Conservation (phyloP, 1,284 basidiomycete genomes). For the Irpex sp. region DNA sequence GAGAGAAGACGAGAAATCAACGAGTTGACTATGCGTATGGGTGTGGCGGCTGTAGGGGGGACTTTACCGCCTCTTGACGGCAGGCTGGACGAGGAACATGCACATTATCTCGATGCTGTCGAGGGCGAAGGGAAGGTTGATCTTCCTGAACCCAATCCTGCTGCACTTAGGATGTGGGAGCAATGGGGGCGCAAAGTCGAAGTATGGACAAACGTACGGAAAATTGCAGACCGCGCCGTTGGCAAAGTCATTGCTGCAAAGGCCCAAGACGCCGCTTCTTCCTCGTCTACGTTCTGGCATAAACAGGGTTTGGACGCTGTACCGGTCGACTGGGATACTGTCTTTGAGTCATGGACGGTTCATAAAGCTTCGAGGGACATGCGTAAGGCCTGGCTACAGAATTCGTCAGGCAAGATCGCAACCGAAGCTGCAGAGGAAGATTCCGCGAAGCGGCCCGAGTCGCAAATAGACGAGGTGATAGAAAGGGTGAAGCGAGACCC, state of each 20-base stretch:
- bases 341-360: slow-evolving; percentile 59
- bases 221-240: slow-evolving; percentile 70
- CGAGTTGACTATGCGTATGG: slow-evolving; percentile 76
- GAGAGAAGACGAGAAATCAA: slow-evolving; percentile 70
- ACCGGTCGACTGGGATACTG: slow-evolving; percentile 57
- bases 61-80: slow-evolving; percentile 42
- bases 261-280: slow-evolving; percentile 1
- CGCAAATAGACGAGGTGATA: slow-evolving; percentile 63
- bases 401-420: slow-evolving; percentile 41
- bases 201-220: slow-evolving; percentile 62
- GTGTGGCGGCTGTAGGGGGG: slow-evolving; percentile 71
- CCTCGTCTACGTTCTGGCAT: slow-evolving; percentile 3
- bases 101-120: slow-evolving; percentile 5
- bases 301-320: slow-evolving; percentile 50
- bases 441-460: slow-evolving; percentile 29
- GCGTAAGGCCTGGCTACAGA: slow-evolving; percentile 61
- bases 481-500: slow-evolving; percentile 72
- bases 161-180: slow-evolving; percentile 54
- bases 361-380: slow-evolving; percentile 46
- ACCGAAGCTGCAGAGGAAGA: slow-evolving; percentile 36
- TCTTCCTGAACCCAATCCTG: slow-evolving; percentile 4
- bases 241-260: slow-evolving; percentile 54
- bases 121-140: slow-evolving; percentile 15
- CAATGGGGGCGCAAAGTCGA: slow-evolving; percentile 70
- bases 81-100: slow-evolving; percentile 15